These are phyloP conservation scores for Penicillium longicatenatum DNA, from an alignment of 495 filamentous ascomycete species.

Conservation along the genomic window DNA sequence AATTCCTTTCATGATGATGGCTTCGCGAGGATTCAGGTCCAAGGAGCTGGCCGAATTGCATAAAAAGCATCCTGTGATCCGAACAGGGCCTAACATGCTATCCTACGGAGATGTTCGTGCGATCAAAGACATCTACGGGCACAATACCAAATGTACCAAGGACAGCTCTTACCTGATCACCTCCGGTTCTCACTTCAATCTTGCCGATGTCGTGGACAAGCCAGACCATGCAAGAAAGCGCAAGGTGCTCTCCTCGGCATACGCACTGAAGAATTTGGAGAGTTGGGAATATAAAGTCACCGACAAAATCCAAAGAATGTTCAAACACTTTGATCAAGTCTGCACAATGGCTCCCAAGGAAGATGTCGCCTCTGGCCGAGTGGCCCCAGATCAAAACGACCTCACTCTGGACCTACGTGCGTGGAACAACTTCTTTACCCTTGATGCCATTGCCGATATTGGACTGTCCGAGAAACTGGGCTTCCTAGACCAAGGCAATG, in stretches of 20 bases:
- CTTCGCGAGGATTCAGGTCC: slow-evolving; percentile 46
- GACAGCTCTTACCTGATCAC: slow-evolving; percentile 45
- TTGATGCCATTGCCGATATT: slow-evolving; percentile 57
- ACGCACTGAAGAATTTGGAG: slow-evolving; percentile 56
- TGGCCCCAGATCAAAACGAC: slow-evolving; percentile 27
- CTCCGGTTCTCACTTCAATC: slow-evolving; percentile 44
- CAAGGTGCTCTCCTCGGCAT: slow-evolving; percentile 53
- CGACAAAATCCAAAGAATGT: slow-evolving; percentile 48
- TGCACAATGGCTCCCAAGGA: slow-evolving; percentile 28
- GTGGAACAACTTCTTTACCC: slow-evolving; percentile 48
- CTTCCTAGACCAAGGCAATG: slow-evolving; percentile 51
- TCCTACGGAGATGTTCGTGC: slow-evolving; percentile 49
- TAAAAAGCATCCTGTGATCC: slow-evolving; percentile 48
- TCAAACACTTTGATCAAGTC: slow-evolving; percentile 42
- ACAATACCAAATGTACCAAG: slow-evolving; percentile 52
- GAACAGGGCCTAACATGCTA: slow-evolving; percentile 54
- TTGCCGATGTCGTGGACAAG: slow-evolving; percentile 51
- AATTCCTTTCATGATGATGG: slow-evolving; percentile 47
- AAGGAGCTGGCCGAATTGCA: slow-evolving; percentile 44
- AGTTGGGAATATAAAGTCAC: slow-evolving; percentile 58
- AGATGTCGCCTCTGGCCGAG: slow-evolving; percentile 25
- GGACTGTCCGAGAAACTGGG: slow-evolving; percentile 53
- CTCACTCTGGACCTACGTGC: slow-evolving; percentile 44
- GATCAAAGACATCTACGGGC: slow-evolving; percentile 60
- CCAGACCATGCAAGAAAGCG: slow-evolving; percentile 51